Evolutionary conservation across 495 filamentous ascomycete species (phyloP).

Genomic region (Neurospora pannonica): DNA sequence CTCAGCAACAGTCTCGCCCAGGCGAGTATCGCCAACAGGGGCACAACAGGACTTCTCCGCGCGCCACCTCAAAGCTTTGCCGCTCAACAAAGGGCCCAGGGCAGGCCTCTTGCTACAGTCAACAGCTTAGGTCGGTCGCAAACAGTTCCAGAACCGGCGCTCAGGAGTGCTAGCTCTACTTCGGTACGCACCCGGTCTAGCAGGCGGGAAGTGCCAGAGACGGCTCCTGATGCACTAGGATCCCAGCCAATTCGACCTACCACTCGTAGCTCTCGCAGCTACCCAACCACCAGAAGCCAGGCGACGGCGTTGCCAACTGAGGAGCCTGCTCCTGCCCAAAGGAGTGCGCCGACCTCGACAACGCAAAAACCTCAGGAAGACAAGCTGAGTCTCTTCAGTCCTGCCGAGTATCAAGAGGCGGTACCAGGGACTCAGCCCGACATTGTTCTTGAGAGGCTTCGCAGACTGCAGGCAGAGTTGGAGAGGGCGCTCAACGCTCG

Average conservation of each 20-base stretch:
- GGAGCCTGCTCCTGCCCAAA: slow-evolving; percentile 2
- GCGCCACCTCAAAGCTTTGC: slow-evolving; percentile 47
- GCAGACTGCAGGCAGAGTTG: slow-evolving; percentile 41
- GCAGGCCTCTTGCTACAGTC: slow-evolving; percentile 22
- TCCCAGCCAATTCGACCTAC: slow-evolving; percentile 3
- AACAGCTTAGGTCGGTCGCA: slow-evolving; percentile 8
- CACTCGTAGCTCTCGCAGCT: slow-evolving; percentile 20
- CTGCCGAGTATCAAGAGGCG: slow-evolving; percentile 37
- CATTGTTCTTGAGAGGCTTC: slow-evolving; percentile 39
- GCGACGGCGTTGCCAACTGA: neutral
- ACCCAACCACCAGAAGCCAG: slow-evolving; percentile 14
- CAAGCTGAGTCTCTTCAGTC: slow-evolving; percentile 35
- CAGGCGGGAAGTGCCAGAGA: neutral
- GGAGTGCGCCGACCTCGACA: neutral
- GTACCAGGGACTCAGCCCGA: slow-evolving; percentile 44
- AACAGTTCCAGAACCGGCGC: slow-evolving; percentile 10
- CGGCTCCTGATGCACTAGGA: slow-evolving; percentile 10
- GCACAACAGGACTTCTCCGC: slow-evolving; percentile 25
- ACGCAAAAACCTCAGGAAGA: slow-evolving; percentile 15
- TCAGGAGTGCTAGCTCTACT: slow-evolving; percentile 8
- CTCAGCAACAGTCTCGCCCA: slow-evolving; percentile 15
- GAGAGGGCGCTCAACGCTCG: slow-evolving; percentile 48
- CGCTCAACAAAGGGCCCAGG: slow-evolving; percentile 46
- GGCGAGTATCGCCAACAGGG: slow-evolving; percentile 7
- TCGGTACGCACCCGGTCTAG: neutral